Evolutionary conservation across 1,284 basidiomycete genomes (phyloP).

Genomic region (Sphagnurus paluster): DNA sequence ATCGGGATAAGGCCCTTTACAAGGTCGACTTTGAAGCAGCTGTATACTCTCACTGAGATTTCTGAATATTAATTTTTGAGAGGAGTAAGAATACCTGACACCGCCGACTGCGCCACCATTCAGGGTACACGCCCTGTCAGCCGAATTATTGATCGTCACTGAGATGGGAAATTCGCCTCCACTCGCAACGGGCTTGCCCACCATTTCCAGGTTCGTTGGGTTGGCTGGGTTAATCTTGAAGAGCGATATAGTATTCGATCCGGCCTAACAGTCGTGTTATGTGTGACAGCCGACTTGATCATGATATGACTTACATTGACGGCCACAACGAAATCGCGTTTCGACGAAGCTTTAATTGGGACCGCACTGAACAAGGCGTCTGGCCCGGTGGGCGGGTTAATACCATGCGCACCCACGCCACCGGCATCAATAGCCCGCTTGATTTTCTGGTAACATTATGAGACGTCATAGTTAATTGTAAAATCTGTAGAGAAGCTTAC

Average conservation of each 20-base stretch:
- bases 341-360: slow-evolving; percentile 31
- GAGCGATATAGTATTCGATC: slow-evolving; percentile 47
- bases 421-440: slow-evolving; percentile 35
- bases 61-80: slow-evolving; percentile 5
- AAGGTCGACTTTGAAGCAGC: slow-evolving; percentile 45
- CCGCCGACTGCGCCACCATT: slow-evolving; percentile 49
- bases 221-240: slow-evolving; percentile 44
- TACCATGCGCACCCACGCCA: slow-evolving; percentile 42
- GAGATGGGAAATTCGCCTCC: slow-evolving; percentile 46
- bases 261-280: slow-evolving; percentile 37
- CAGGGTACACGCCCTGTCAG: slow-evolving; percentile 41
- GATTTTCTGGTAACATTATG: slow-evolving; percentile 28
- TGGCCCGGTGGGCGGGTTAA: slow-evolving; percentile 32
- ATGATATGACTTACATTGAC: slow-evolving; percentile 35
- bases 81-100: slow-evolving; percentile 47
- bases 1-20: slow-evolving; percentile 18
- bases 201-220: slow-evolving; percentile 28
- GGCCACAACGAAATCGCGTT: slow-evolving; percentile 39
- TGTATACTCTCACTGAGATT: slow-evolving; percentile 17
- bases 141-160: slow-evolving; percentile 38
- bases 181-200: slow-evolving; percentile 41
- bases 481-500: not conserved
- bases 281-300: not conserved
- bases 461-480: not conserved
- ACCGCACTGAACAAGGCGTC: slow-evolving; percentile 51